A percentile compares a stretch with the other conserved stretches of the same genome.
These are phyloP conservation scores for Alternaria sp. DNA, from an alignment of 2,329 filamentous ascomycete genomes.

Conservation along the genomic window DNA sequence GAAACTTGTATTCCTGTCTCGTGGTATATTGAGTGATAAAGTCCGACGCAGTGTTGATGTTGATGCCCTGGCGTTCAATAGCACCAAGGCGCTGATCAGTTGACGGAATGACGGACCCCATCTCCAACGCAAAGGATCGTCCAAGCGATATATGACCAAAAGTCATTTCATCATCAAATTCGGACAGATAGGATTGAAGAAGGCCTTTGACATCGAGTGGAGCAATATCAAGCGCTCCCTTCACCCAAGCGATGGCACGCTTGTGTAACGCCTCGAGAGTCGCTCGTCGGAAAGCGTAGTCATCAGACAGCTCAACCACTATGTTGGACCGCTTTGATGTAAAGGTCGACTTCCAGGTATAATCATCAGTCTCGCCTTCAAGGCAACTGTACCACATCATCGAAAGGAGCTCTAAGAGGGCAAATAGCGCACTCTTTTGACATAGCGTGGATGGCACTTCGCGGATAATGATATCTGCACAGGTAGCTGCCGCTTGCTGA, in stretches of 20 bases:
- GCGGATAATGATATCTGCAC: constrained; percentile 83
- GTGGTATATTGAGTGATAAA: constrained; percentile 98
- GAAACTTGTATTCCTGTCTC: constrained; percentile 91
- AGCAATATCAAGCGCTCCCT: constrained; percentile 78
- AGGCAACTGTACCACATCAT: constrained; percentile 96
- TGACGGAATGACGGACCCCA: constrained; percentile 83
- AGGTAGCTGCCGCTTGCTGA: constrained; percentile 82
- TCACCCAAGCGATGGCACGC: constrained; percentile 81
- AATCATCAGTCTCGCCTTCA: constrained; percentile 92
- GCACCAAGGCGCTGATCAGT: constrained; percentile 85
- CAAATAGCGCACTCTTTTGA: constrained; percentile 88
- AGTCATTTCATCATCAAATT: constrained; percentile 87
- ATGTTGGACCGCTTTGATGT: constrained; percentile 79
- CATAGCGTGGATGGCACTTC: constrained; percentile 89
- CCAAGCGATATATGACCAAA: constrained; percentile 93
- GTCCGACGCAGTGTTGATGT: constrained; percentile 91
- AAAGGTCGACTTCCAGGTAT: constrained; percentile 83
- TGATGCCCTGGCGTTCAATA: constrained; percentile 75
- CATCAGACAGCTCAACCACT: constrained; percentile 88
- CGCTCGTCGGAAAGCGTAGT: constrained; percentile 79
- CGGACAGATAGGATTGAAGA: constrained; percentile 93
- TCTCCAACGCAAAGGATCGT: constrained; percentile 90
- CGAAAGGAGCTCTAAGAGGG: constrained; percentile 86
- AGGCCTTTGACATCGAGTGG: constrained; percentile 94
- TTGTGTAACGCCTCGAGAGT: constrained; percentile 81